Conservation (phyloP, 1,284 basidiomycete species). For the Sphaerobolus stellatus region DNA sequence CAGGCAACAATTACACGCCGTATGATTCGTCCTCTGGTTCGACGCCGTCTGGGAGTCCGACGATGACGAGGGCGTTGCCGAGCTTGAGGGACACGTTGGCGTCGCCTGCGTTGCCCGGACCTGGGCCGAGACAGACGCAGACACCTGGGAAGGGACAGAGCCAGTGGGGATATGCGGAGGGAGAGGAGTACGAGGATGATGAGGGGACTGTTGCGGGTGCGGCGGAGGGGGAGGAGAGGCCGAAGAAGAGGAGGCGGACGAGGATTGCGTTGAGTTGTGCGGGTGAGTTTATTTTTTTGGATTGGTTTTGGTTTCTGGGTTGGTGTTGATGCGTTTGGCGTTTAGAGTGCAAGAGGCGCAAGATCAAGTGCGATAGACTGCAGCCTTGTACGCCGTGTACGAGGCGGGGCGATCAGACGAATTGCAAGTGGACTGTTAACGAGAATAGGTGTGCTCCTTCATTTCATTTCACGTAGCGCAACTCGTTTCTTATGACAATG, state of each 20-base stretch:
- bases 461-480: constrained; percentile 20
- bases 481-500: constrained; percentile 12
- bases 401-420: constrained; percentile 24
- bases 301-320: neutral
- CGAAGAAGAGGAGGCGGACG: constrained; percentile 16
- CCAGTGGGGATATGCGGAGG: constrained; percentile 8
- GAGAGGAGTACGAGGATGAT: constrained; percentile 7
- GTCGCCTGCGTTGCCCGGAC: neutral
- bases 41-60: neutral
- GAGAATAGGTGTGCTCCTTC: constrained; percentile 23
- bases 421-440: constrained; percentile 24
- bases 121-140: neutral
- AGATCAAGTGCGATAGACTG: constrained; percentile 29
- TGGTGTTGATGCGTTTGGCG: constrained; percentile 16
- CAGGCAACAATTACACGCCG: neutral
- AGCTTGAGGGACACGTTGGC: neutral
- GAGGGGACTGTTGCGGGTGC: neutral
- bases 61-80: neutral
- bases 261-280: constrained; percentile 17
- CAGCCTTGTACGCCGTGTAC: constrained; percentile 28
- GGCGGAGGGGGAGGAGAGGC: constrained; percentile 8
- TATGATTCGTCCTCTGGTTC: neutral
- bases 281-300: constrained; percentile 7
- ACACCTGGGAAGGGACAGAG: neutral
- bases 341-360: constrained; percentile 31